phyloP scores from a whole-genome alignment of 83 land plant genomes.

The Diphasiastrum complanatum region DNA sequence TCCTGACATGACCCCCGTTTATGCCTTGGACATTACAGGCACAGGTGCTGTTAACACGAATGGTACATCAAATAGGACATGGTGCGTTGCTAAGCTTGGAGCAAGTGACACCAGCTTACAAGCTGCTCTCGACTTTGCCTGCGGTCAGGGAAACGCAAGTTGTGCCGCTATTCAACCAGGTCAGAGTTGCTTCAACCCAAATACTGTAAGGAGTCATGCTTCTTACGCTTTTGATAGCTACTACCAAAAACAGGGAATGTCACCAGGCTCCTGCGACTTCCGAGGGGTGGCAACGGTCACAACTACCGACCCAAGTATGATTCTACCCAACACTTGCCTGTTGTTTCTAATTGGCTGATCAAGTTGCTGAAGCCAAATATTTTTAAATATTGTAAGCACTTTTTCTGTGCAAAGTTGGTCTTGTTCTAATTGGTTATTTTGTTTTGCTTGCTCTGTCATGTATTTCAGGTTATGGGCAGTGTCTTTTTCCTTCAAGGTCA shows the following conservation, averaged over 20 bases:
- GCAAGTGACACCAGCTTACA: constrained; percentile 36
- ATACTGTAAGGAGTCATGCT: constrained; percentile 51
- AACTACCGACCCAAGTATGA: constrained; percentile 54
- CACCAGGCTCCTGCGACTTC: constrained; percentile 45
- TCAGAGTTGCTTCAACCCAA: constrained; percentile 42
- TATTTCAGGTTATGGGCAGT: too few species aligned
- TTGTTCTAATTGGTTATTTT: too few species aligned
- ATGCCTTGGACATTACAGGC: constrained; percentile 44
- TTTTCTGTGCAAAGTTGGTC: too few species aligned
- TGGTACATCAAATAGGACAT: constrained; percentile 33
- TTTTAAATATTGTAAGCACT: too few species aligned
- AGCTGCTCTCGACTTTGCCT: constrained; percentile 55
- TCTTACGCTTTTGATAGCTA: constrained; percentile 77
- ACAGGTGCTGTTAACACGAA: not conserved
- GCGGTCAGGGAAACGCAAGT: constrained; percentile 60
- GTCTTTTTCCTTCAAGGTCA: too few species aligned
- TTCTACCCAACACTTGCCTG: too few species aligned
- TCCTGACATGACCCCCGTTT: constrained; percentile 37
- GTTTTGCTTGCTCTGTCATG: too few species aligned
- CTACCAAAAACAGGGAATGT: constrained; percentile 49
- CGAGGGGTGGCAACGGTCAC: constrained; percentile 49
- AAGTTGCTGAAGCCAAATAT: too few species aligned
- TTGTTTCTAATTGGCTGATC: too few species aligned
- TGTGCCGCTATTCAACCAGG: constrained; percentile 48
- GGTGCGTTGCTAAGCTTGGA: constrained; percentile 58